Percentiles rank a stretch among this genome's conserved stretches.
Conservation (phyloP, 2,329 filamentous ascomycete genomes). For the Tolypocladium sp. region DNA sequence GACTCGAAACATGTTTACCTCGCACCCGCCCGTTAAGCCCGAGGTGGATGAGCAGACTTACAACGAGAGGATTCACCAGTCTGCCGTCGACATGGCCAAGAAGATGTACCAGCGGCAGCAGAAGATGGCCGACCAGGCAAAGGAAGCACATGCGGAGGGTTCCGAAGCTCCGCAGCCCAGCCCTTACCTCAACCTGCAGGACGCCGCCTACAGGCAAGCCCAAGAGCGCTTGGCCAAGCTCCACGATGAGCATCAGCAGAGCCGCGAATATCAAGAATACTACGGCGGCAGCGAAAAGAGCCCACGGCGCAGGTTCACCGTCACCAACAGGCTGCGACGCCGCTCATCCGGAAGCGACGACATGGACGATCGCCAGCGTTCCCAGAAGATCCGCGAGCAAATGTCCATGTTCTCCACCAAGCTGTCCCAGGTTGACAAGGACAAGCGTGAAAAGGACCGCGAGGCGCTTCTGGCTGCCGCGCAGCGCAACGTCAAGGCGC, state of each 20-base stretch:
- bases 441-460: constrained; percentile 68
- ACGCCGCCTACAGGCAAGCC: constrained; percentile 78
- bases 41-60: constrained; percentile 68
- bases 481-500: constrained; percentile 75
- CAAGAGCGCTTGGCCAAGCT: constrained; percentile 76
- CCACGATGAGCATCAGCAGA: constrained; percentile 57
- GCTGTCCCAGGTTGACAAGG: constrained; percentile 58
- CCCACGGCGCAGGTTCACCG: constrained; percentile 35
- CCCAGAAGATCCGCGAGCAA: constrained; percentile 64
- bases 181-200: constrained; percentile 60
- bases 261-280: constrained; percentile 62
- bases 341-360: constrained; percentile 59
- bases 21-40: constrained; percentile 59
- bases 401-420: constrained; percentile 70
- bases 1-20: constrained; percentile 67
- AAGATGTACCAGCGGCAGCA: constrained; percentile 72
- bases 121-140: constrained; percentile 44
- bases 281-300: constrained; percentile 47
- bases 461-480: constrained; percentile 68
- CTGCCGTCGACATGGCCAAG: constrained; percentile 82
- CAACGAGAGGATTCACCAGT: constrained; percentile 66
- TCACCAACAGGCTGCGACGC: constrained; percentile 47
- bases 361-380: constrained; percentile 57
- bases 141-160: constrained; percentile 26
- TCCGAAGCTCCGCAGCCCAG: constrained; percentile 34